Base-by-base conservation (phyloP, 1,139 yeast genomes). In the Hanseniaspora uvarum region DNA sequence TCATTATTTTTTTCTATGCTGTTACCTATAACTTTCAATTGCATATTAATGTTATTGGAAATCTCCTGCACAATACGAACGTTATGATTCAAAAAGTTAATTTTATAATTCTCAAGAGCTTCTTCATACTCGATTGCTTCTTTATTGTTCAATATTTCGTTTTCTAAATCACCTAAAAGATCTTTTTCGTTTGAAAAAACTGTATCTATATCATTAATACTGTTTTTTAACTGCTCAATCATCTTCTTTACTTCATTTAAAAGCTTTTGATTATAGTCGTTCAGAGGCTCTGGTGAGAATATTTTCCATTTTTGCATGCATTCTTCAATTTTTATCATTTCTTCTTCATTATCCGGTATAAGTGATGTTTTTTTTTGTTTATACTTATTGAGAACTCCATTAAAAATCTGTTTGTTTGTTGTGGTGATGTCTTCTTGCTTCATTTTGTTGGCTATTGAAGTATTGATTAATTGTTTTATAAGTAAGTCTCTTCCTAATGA, bases 401-500 rank as follows among this genome's bases (percentile, higher is more conserved):
- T 37, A 16, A 50, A 33, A 6, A 36, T 16, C 3, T 30, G 26
- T 21, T 41, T 34, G n/a, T 18, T 24, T 12, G 21, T n/a, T 8
- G 5, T 16, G 21, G 19, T 14, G 4, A 21, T 34, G 18, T 41
- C 37, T 14, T 33, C 39, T 5, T 18, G 24, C 24, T 45, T 30
- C 16, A 21, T 16, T 21, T 44, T 40, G 23, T 50, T 50, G 33
- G 28, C 14, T n/a, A 50, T 44, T n/a, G 53, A 10, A 18, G 34
- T 36, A 7, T 19, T 24, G 4, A 50, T 28, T 8, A 50, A 14
- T 12, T 50, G 53, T 37, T 28, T 50, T 7, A 50, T 26, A n/a
- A 43, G 37, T 14, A 50, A 45, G 26, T 50, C 53, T 37, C 48
- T 43, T 14, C 53, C 53, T 5, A 50, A 19, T 4, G 53, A 50